These are phyloP conservation scores for Eucalyptus marginata DNA, from an alignment of 345 rosid genomes.

Conservation along the genomic window DNA sequence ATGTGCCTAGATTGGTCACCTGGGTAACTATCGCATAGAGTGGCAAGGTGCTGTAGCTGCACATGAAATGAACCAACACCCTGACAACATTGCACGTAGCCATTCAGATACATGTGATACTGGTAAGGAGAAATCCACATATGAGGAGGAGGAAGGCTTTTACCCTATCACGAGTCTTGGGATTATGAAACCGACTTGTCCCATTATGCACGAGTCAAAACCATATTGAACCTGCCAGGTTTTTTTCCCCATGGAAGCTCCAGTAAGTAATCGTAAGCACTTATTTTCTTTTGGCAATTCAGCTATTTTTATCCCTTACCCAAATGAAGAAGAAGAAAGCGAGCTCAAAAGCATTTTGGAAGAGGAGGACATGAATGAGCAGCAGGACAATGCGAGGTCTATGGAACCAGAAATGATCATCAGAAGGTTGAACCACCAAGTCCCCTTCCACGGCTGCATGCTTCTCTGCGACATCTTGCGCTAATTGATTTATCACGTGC, in stretches of 20 bases:
- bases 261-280: not conserved
- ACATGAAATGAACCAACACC: slow-evolving; percentile 51
- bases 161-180: slow-evolving; percentile 78
- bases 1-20: slow-evolving; percentile 10
- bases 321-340: slow-evolving; percentile 72
- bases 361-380: slow-evolving; percentile 66
- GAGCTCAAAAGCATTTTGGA: slow-evolving; percentile 80
- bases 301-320: slow-evolving; percentile 19
- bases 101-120: not conserved
- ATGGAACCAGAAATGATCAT: slow-evolving; percentile 66
- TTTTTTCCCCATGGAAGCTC: not conserved
- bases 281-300: not conserved
- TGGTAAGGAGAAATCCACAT: not conserved
- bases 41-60: slow-evolving; percentile 75
- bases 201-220: slow-evolving; percentile 74
- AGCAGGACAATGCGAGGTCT: slow-evolving; percentile 45
- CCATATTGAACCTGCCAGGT: slow-evolving; percentile 53
- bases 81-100: slow-evolving; percentile 8
- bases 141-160: not conserved
- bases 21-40: slow-evolving; percentile 81
- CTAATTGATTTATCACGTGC: slow-evolving; percentile 58
- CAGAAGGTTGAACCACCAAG: slow-evolving; percentile 66
- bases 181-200: slow-evolving; percentile 25
- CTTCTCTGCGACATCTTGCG: slow-evolving; percentile 67
- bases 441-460: slow-evolving; percentile 60